Conservation (phyloP, 305 asterid genomes). For the Fraxinus greggii region DNA sequence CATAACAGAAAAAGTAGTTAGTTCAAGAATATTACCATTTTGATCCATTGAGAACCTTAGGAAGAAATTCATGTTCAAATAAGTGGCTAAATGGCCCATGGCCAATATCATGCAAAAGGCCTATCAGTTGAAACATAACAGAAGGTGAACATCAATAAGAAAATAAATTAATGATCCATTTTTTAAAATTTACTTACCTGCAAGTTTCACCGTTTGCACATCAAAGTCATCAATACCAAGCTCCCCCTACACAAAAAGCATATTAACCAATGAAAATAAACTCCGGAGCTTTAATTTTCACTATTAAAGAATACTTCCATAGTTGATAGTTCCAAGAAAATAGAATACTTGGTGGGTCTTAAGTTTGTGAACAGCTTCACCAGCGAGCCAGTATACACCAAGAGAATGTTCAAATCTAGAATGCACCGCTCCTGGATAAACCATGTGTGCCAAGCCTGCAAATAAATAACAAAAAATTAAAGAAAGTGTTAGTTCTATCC, state of each 20-base stretch:
- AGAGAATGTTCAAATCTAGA: conserved; percentile 97
- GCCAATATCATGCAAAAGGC: conserved; percentile 92
- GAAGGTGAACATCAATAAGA: conserved; percentile 20
- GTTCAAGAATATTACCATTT: conserved; percentile 57
- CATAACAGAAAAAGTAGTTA: not conserved
- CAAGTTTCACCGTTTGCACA: conserved; percentile 79
- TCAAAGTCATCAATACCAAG: conserved; percentile 83
- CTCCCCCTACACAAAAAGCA: conserved; percentile 67
- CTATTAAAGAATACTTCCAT: conserved; percentile 28
- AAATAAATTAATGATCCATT: conserved; percentile 14
- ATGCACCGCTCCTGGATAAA: conserved; percentile 94
- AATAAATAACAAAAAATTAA: not conserved
- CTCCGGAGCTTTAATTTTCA: conserved; percentile 12
- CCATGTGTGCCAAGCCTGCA: conserved; percentile 82
- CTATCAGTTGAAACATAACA: conserved; percentile 35
- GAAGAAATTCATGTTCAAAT: conserved; percentile 91
- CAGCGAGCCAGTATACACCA: conserved; percentile 94
- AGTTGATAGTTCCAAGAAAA: not conserved
- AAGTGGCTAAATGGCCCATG: conserved; percentile 96
- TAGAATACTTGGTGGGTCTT: conserved; percentile 60
- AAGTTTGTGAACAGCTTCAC: conserved; percentile 74
- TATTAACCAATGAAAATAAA: conserved; percentile 1
- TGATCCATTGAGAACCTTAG: conserved; percentile 52
- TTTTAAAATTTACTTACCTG: conserved; percentile 46
- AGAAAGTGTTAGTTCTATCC: conserved; percentile 12